A percentile compares a stretch with the other conserved stretches of the same genome.
These are phyloP conservation scores for Dichomitus squalens DNA, from an alignment of 1,284 basidiomycete species.

Conservation along the genomic window DNA sequence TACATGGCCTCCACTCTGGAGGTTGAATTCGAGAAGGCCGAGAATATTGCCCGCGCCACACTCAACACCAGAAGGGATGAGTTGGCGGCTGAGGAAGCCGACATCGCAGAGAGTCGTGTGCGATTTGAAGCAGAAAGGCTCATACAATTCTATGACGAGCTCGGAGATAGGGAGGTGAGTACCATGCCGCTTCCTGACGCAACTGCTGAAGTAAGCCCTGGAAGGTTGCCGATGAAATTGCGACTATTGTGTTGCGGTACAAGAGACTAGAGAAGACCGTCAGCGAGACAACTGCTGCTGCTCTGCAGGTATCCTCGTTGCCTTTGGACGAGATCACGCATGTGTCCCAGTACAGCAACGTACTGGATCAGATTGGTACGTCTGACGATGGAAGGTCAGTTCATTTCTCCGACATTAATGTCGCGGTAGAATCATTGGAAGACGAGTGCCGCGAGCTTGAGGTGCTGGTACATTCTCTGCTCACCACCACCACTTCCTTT, in stretches of 20 bases:
- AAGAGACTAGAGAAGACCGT: constrained; percentile 13
- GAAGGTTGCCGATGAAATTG: constrained; percentile 18
- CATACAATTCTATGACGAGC: constrained; percentile 29
- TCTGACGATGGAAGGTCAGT: not conserved
- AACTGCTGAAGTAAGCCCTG: not conserved
- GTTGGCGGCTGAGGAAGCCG: constrained; percentile 25
- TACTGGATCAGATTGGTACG: constrained; percentile 23
- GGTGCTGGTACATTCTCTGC: not conserved
- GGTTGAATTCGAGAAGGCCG: constrained; percentile 8
- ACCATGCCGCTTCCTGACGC: no score
- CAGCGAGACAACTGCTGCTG: constrained; percentile 4
- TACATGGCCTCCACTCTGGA: constrained; percentile 29
- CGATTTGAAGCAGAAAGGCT: constrained; percentile 30
- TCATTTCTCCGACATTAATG: constrained; percentile 3
- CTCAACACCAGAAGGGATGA: constrained; percentile 14
- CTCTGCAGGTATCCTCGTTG: constrained; percentile 10
- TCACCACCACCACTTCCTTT: not conserved
- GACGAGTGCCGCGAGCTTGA: constrained; percentile 6
- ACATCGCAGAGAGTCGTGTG: constrained; percentile 27
- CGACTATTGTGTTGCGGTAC: constrained; percentile 15
- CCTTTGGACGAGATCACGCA: constrained; percentile 18
- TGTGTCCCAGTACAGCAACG: constrained; percentile 15
- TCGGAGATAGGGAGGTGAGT: constrained; percentile 18
- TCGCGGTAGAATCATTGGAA: constrained; percentile 14
- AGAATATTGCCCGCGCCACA: constrained; percentile 5